Evolutionary conservation across 352 stramenopile genomes (phyloP).

Genomic region (Lagenidium giganteum): DNA sequence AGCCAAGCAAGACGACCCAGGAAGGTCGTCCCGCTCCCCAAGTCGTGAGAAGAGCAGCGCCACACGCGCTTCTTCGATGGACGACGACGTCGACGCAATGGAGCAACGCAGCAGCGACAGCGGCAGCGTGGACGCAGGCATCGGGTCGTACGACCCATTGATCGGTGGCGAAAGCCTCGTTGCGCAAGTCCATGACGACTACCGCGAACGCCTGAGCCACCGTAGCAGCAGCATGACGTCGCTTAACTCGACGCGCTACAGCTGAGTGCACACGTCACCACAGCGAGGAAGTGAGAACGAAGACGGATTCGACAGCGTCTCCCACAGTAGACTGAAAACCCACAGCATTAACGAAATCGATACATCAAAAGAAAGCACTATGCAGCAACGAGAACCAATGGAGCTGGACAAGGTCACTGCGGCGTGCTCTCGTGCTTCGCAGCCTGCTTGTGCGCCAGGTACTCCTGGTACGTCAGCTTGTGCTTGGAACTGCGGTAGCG

Average conservation of each 20-base stretch:
- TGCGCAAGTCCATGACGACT: slow-evolving; percentile 71
- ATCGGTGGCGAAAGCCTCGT: slow-evolving; percentile 55
- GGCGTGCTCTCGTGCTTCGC: too few relatives aligned
- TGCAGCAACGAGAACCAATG: background rate
- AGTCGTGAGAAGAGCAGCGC: too few relatives aligned
- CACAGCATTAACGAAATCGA: slow-evolving; percentile 4
- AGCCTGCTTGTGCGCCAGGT: slow-evolving; percentile 54
- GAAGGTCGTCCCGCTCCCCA: too few relatives aligned
- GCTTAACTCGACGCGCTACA: background rate
- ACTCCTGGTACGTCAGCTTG: slow-evolving; percentile 78
- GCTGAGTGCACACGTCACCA: too few relatives aligned
- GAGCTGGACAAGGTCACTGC: too few relatives aligned
- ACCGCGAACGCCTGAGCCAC: slow-evolving; percentile 62
- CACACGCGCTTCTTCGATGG: too few relatives aligned
- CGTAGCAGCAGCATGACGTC: slow-evolving; percentile 20
- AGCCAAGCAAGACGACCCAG: slow-evolving; percentile 24
- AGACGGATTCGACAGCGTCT: too few relatives aligned
- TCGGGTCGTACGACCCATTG: slow-evolving; percentile 54
- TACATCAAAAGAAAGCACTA: background rate
- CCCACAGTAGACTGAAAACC: too few relatives aligned
- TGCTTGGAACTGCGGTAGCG: slow-evolving; percentile 80
- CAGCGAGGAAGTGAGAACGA: too few relatives aligned
- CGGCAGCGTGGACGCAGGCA: slow-evolving; percentile 16
- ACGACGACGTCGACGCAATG: slow-evolving; percentile 20
- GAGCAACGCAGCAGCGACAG: too few relatives aligned